Base-by-base conservation (phyloP, 768 basidiomycete species). In the Lactifluus rugatus region DNA sequence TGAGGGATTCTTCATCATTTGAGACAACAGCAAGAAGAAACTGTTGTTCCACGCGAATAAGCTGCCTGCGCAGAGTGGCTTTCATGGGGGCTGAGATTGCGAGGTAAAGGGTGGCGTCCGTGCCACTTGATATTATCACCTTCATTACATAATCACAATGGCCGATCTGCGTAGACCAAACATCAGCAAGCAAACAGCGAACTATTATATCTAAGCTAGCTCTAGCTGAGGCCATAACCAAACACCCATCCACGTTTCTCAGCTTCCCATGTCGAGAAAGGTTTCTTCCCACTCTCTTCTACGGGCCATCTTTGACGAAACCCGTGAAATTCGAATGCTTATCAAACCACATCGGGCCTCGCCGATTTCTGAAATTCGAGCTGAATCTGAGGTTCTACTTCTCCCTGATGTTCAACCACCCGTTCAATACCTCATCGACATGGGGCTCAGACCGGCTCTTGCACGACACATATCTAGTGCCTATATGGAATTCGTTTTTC, bases 91-190 rank as follows among this genome's bases (percentile, higher is more conserved):
- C 17, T 9, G 42, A 2, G 47, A 28, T 9, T 16, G 36, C 21
- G 5, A 13, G 10, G 17, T 8, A 13, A 10, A 47, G 16, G 25
- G 3, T 7, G 7, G 46, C 3, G 25, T 14, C n/a, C 25, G 14
- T 1, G 14, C n/a, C 7, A 7, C 28, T 49, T 49, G 8, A 34
- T 10, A 1, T 16, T 14, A 37, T 21, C 8, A 17, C 34, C 16
- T 51, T 36, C 19, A 26, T 53, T 58, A 59, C 11, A 26, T 54
- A 26, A 58, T 39, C 52, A 59, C 58, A 59, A 59, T 59, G 42
- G 58, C 5, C 13, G 0, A 13, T 44, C 11, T 21, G 3, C 0
- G 0, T 0, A 8, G 13, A 1, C 19, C 52, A 53, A 48, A 52
- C 8, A 28, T 19, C 2, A 19, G 5, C 48, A 56, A 42, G 13